Evolutionary conservation across 257 asterid species (phyloP).

Genomic region (Scutellaria galericulata): DNA sequence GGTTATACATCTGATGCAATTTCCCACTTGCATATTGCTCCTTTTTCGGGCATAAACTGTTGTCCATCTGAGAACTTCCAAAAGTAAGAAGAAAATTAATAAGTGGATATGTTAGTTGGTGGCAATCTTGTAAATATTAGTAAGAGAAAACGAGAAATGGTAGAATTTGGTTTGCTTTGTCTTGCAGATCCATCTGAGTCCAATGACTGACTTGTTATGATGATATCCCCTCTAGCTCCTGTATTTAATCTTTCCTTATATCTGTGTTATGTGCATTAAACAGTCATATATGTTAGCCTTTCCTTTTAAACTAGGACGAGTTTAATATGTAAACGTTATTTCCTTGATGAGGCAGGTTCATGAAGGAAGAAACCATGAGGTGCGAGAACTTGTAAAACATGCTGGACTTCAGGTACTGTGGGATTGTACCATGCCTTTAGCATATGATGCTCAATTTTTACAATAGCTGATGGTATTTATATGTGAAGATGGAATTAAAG

Average conservation of each 20-base stretch:
- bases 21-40: background rate
- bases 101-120: too few relatives aligned
- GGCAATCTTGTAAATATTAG: too few relatives aligned
- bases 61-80: too few relatives aligned
- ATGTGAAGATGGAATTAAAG: too few relatives aligned
- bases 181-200: too few relatives aligned
- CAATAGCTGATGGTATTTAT: conserved; percentile 11
- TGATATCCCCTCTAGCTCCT: too few relatives aligned
- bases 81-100: too few relatives aligned
- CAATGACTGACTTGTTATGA: too few relatives aligned
- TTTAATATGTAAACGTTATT: conserved; percentile 13
- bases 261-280: background rate
- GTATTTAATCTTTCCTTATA: background rate
- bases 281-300: background rate
- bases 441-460: conserved; percentile 14
- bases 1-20: background rate
- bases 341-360: conserved; percentile 67
- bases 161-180: too few relatives aligned
- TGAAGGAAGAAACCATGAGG: conserved; percentile 99
- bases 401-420: conserved; percentile 96
- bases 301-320: conserved; percentile 21
- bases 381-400: conserved; percentile 92
- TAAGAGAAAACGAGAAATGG: too few relatives aligned
- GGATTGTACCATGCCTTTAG: conserved; percentile 16
- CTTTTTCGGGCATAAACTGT: background rate